Percentiles rank a stretch among this genome's conserved stretches.
These are phyloP conservation scores for Mycena leptocephala DNA, from an alignment of 768 basidiomycete species.

Conservation along the genomic window DNA sequence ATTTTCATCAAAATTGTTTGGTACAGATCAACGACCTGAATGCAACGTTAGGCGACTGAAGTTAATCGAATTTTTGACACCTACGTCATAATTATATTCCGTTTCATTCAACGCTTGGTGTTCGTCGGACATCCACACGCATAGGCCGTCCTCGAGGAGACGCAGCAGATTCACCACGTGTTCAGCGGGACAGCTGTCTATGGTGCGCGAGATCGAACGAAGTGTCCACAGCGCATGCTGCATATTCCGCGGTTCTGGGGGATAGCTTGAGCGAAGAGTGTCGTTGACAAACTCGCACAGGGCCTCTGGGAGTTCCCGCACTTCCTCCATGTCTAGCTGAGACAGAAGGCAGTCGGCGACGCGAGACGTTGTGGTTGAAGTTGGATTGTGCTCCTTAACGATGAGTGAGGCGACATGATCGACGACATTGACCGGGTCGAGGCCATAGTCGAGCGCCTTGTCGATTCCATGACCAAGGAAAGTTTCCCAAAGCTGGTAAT, in stretches of 20 bases:
- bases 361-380: slow-evolving; percentile 62
- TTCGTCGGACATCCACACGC: slow-evolving; percentile 79
- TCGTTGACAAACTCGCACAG: slow-evolving; percentile 76
- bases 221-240: slow-evolving; percentile 76
- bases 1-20: slow-evolving; percentile 70
- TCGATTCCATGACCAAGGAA: slow-evolving; percentile 67
- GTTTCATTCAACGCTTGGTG: slow-evolving; percentile 62
- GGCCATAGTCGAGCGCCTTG: slow-evolving; percentile 74
- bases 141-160: slow-evolving; percentile 67
- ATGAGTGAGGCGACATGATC: slow-evolving; percentile 70
- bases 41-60: slow-evolving; percentile 6
- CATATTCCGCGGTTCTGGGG: slow-evolving; percentile 71
- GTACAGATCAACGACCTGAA: slow-evolving; percentile 77
- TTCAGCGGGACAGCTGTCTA: slow-evolving; percentile 72
- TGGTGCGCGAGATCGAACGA: slow-evolving; percentile 65
- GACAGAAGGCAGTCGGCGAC: slow-evolving; percentile 76
- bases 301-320: slow-evolving; percentile 67
- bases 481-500: slow-evolving; percentile 73
- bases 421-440: slow-evolving; percentile 68
- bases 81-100: slow-evolving; percentile 74
- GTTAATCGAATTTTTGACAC: slow-evolving; percentile 39
- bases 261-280: slow-evolving; percentile 75
- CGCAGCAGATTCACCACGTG: slow-evolving; percentile 64
- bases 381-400: slow-evolving; percentile 55
- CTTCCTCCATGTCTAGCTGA: slow-evolving; percentile 65